Conservation (phyloP, 306 rosid genomes). For the Cicer pinnatifidum region DNA sequence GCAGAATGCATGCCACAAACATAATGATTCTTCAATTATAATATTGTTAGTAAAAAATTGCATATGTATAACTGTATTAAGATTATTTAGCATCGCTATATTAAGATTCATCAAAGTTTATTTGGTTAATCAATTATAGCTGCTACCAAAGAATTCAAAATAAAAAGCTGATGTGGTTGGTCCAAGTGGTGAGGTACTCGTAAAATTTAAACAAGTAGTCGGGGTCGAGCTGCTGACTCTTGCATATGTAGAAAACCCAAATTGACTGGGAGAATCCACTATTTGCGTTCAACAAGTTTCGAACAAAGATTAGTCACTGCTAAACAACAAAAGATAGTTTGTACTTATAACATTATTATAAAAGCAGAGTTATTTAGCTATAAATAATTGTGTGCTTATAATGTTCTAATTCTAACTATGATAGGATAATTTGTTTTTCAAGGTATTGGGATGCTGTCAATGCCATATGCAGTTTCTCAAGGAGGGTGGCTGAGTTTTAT, state of each 20-base stretch:
- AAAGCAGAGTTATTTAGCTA: neutral
- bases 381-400: neutral
- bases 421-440: neutral
- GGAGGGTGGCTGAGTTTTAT: conserved; percentile 81
- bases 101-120: neutral
- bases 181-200: too few relatives aligned
- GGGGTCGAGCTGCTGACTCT: too few relatives aligned
- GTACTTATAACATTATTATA: too few relatives aligned
- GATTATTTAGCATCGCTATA: neutral
- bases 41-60: neutral
- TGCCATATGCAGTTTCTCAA: conserved; percentile 73
- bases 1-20: too few relatives aligned
- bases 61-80: neutral
- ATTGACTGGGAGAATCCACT: too few relatives aligned
- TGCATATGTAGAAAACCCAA: too few relatives aligned
- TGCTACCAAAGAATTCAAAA: neutral
- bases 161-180: too few relatives aligned
- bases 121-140: neutral
- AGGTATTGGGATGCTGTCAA: conserved; percentile 80
- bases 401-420: neutral
- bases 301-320: too few relatives aligned
- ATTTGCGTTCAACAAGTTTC: too few relatives aligned
- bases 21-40: neutral
- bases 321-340: too few relatives aligned
- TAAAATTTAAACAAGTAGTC: too few relatives aligned